These are phyloP conservation scores for Salix exigua DNA, from an alignment of 345 rosid species.

Conservation along the genomic window DNA sequence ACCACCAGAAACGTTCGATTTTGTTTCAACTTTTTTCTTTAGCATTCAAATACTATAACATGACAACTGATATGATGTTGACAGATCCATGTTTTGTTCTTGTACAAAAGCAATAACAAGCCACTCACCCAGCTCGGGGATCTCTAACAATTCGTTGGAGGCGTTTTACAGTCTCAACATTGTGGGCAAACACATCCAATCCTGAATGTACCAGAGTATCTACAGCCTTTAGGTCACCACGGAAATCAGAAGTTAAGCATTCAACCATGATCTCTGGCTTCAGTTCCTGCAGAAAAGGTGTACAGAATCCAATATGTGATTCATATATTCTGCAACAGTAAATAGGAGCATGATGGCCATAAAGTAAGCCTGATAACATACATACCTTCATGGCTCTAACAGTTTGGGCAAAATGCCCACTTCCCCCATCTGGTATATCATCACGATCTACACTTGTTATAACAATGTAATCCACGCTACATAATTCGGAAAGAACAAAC, in stretches of 20 bases:
- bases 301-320: background rate
- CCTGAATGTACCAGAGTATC: conserved; percentile 75
- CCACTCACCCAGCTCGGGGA: conserved; percentile 91
- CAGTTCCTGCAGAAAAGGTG: conserved; percentile 48
- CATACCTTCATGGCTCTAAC: conserved; percentile 85
- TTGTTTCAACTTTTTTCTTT: background rate
- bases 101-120: background rate
- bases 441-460: conserved; percentile 97
- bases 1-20: background rate
- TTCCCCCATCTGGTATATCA: conserved; percentile 96
- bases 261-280: conserved; percentile 95
- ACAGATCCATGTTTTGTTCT: background rate
- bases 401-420: conserved; percentile 95
- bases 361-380: conserved; percentile 1
- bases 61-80: background rate
- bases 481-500: background rate
- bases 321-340: background rate
- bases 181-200: conserved; percentile 94
- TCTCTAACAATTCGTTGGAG: conserved; percentile 96
- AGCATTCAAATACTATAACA: background rate
- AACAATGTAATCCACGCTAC: conserved; percentile 95
- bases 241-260: conserved; percentile 95
- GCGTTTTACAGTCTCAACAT: conserved; percentile 87
- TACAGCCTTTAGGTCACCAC: conserved; percentile 82
- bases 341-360: background rate